phyloP scores from a whole-genome alignment of 1,284 basidiomycete species.

The Uromyces viciae-fabae region DNA sequence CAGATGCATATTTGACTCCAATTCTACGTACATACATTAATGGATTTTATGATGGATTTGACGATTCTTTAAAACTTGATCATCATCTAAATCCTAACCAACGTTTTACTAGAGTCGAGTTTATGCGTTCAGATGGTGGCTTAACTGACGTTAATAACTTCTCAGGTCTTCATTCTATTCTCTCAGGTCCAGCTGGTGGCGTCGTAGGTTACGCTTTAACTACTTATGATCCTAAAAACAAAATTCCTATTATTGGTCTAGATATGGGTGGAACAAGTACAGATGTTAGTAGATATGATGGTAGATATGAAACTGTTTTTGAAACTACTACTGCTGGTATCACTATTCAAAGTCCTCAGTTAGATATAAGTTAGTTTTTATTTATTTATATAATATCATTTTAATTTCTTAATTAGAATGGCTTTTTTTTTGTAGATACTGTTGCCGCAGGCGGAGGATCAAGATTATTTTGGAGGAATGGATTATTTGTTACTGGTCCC shows the following conservation, averaged over 20 bases:
- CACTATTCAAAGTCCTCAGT: constrained; percentile 77
- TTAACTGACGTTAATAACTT: constrained; percentile 80
- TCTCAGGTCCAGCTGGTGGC: constrained; percentile 81
- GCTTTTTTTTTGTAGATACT: constrained; percentile 19
- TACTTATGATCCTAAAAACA: constrained; percentile 68
- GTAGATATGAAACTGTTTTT: constrained; percentile 78
- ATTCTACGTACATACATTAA: constrained; percentile 81
- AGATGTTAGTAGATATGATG: constrained; percentile 81
- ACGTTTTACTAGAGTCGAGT: constrained; percentile 58
- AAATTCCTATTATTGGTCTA: constrained; percentile 72
- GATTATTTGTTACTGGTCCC: constrained; percentile 75
- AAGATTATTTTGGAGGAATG: constrained; percentile 73
- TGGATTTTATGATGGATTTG: constrained; percentile 85
- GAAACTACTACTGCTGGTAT: constrained; percentile 88
- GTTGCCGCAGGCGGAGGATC: constrained; percentile 83
- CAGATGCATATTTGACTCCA: constrained; percentile 94
- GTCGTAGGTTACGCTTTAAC: constrained; percentile 83
- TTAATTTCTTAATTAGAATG: constrained; percentile 14
- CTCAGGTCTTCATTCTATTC: constrained; percentile 78
- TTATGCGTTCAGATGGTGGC: constrained; percentile 84
- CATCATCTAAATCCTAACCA: constrained; percentile 55
- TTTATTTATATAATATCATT: neutral
- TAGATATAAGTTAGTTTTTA: constrained; percentile 51
- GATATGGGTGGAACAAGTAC: constrained; percentile 84
- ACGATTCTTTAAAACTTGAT: constrained; percentile 63